A percentile compares a stretch with the other conserved stretches of the same genome.
Conservation (phyloP, 805 yeast genomes). For the Barnettozyma pratensis region DNA sequence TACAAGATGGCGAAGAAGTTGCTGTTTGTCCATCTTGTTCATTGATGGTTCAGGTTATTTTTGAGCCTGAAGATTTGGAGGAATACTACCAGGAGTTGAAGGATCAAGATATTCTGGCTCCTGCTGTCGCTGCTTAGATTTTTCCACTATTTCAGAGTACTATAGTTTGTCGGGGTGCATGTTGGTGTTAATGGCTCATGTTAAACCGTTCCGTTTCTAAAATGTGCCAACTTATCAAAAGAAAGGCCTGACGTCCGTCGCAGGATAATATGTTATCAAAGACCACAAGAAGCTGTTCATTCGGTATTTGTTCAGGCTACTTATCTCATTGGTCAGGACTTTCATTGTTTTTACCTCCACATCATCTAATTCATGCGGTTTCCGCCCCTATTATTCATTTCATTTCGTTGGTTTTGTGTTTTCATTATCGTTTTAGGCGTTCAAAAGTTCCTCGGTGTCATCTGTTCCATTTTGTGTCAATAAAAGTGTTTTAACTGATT, state of each 20-base stretch:
- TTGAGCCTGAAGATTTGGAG: conserved; percentile 54
- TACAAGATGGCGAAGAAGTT: conserved; percentile 84
- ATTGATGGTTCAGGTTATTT: conserved; percentile 86
- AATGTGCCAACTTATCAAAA: no score
- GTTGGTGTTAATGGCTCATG: no score
- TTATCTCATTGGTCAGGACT: background rate
- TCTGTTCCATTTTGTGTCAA: no score
- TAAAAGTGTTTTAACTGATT: no score
- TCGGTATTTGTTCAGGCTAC: no score
- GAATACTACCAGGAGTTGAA: conserved; percentile 35
- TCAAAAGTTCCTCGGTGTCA: background rate
- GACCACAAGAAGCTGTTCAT: no score
- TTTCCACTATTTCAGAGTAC: no score
- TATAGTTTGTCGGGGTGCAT: no score
- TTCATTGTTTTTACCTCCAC: background rate
- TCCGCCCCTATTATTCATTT: background rate
- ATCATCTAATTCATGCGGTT: background rate
- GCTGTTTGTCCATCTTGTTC: conserved; percentile 98
- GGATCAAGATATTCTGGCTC: conserved; percentile 14
- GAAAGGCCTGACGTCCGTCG: no score
- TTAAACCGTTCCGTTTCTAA: no score
- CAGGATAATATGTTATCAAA: no score
- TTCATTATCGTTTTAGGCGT: background rate
- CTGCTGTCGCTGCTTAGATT: conserved; percentile 18
- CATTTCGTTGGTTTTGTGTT: background rate